Evolutionary conservation across 768 basidiomycete species (phyloP), one percentile per base, ranked within the genome.

Genomic region (Mycena capillaripes): DNA sequence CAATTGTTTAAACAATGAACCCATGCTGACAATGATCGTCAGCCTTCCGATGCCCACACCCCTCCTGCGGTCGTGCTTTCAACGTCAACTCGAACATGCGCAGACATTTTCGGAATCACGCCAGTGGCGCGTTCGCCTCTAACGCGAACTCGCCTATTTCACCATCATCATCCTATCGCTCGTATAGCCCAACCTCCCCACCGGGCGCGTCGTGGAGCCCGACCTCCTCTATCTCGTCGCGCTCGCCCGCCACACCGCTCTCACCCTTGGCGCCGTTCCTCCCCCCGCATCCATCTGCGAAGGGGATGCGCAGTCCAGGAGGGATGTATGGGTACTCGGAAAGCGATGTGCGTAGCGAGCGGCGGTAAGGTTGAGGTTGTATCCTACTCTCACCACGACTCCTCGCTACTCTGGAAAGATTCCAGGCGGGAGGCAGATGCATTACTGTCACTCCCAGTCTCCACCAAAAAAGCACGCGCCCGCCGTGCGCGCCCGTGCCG

Each of bases 41-140:
- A 69, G 94, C 93, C 25, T 94, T 92, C 82, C 85, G 87, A 44
- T 95, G 94, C 75, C 92, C 92, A 7, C 92, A 85, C 85, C 92
- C 91, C 5, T 87, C 89, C 53, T 95, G 93, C 78, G 91, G 91
- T 48, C 87, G 92, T 36, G 89, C 92, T 66, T 95, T 95, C 82
- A 95, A 94, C 73, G 94, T 94, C 61, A 93, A 93, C 78, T 93
- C 92, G 0, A 95, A 95, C 79, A 95, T 95, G 94, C 88, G 93
- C 30, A 85, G 94, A 7, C 94, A 95, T 76, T 91, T 90, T 78
- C 86, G 93, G 48, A 94, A 92, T 78, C 93, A 94, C 38, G 25
- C 23, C 44, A 14, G 19, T 11, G 7, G 16, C 16, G 10, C 38
- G 11, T 10, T 11, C 5, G 21, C 21, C 23, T 16, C 21, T 4